Evolutionary conservation across 2,329 filamentous ascomycete genomes (phyloP), one percentile per base, ranked within the genome.

Genomic region (Lasiodiplodia hormozganensis): DNA sequence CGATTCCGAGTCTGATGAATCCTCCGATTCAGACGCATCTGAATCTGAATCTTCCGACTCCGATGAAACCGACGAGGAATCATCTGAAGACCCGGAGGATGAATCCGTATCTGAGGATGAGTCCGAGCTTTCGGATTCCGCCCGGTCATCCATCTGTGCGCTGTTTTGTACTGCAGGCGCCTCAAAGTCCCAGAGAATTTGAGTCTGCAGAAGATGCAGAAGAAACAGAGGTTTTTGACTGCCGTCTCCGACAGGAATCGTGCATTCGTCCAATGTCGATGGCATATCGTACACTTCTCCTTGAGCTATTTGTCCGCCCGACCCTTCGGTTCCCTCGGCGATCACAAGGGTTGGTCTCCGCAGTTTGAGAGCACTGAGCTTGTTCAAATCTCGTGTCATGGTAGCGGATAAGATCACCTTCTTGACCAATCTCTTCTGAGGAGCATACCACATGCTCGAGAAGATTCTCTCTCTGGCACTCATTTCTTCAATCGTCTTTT

Each of bases 401-500:
- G 95, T 97, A 6, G 95, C 96, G 77, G 93, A 97, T 3, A 97
- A 85, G 65, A 98, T 87, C 21, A 97, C 85, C 80, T 97, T 98
- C 62, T 90, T 88, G 3, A 96, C 84, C 73, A 76, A 60, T 73
- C 81, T 71, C 73, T 81, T 75, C 72, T 76, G 71, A 71, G 77
- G 49, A 75, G 79, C 74, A 77, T 80, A 71, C 75, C 81, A 71
- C 78, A 79, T 69, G 49, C 73, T 64, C 76, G 85, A 83, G 67
- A 84, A 83, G 62, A 86, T 83, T 25, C 83, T 83, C 70, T 88
- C 85, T 58, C 87, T 82, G 2, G 84, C 81, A 28, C 85, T 84
- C 72, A 85, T 85, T 2, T 81, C 77, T 52, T 83, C 83, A 7
- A 72, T 73, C 8, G 77, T 79, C 47, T 84, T 84, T 70, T 92